A percentile compares a stretch with the other conserved stretches of the same genome.
Evolutionary conservation across 1,284 basidiomycete species (phyloP).

Genomic region (Dichomitus squalens): DNA sequence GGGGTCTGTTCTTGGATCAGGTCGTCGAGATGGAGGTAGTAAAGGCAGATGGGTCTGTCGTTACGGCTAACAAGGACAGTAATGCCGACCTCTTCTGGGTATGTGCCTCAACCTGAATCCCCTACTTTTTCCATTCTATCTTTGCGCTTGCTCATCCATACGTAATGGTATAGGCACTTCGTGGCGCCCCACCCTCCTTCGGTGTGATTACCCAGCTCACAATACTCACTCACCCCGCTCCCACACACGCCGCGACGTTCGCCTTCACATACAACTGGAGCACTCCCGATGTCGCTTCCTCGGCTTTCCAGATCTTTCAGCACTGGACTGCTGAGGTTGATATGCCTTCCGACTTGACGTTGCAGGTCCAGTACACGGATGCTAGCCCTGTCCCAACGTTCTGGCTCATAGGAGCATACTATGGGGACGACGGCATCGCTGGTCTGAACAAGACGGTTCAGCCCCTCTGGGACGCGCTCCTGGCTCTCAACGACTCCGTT

Average conservation of each 20-base stretch:
- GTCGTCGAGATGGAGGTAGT: slow-evolving; percentile 37
- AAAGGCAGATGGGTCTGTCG: slow-evolving; percentile 46
- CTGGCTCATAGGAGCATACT: background rate
- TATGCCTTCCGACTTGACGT: background rate
- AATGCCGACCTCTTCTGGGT: slow-evolving; percentile 43
- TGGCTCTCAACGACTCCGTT: background rate
- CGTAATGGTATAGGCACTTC: background rate
- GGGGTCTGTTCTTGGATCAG: background rate
- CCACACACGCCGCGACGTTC: background rate
- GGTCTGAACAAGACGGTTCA: background rate
- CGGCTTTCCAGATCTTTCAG: background rate
- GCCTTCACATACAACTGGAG: background rate
- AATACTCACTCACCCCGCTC: background rate
- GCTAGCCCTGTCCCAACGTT: background rate
- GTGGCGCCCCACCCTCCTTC: background rate
- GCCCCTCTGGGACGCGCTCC: background rate
- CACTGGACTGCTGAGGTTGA: background rate
- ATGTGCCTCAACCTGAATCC: background rate
- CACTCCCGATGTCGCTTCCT: background rate
- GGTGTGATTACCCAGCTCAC: background rate
- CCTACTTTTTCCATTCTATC: too few relatives aligned
- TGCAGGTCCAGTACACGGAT: background rate
- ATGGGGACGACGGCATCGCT: background rate
- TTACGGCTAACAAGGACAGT: slow-evolving; percentile 41
- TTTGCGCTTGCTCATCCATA: background rate